phyloP scores from a whole-genome alignment of 2,329 filamentous ascomycete species.

The Aspergillus unguis region DNA sequence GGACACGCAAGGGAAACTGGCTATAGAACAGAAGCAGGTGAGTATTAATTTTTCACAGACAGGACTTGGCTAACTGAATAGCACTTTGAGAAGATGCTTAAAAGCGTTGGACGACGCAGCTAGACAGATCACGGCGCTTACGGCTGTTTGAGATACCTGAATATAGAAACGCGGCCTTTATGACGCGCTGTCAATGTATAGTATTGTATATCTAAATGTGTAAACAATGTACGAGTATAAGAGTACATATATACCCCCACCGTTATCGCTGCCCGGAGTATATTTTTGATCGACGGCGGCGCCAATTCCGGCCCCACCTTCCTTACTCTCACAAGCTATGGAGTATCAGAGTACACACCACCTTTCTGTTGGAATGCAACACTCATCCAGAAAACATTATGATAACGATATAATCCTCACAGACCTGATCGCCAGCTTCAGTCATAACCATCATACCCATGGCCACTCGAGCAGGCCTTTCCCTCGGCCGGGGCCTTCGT shows the following conservation, averaged over 20 bases:
- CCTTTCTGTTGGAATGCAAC: not conserved
- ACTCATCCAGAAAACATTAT: not conserved
- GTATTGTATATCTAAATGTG: not conserved
- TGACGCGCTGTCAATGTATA: not conserved
- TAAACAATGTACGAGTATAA: no score
- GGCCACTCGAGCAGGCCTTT: slow-evolving; percentile 16
- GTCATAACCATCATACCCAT: slow-evolving; percentile 6
- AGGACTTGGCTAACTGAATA: slow-evolving; percentile 20
- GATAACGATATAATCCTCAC: not conserved
- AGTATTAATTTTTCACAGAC: slow-evolving; percentile 10
- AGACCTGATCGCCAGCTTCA: not conserved
- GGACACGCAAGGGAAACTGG: slow-evolving; percentile 48
- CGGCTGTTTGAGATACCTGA: not conserved
- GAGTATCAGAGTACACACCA: not conserved
- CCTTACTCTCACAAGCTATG: not conserved
- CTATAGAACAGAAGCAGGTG: slow-evolving; percentile 65
- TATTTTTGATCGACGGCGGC: not conserved
- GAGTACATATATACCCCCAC: not conserved
- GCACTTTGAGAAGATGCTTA: slow-evolving; percentile 43
- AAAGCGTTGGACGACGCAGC: slow-evolving; percentile 33
- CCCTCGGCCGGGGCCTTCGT: slow-evolving; percentile 13
- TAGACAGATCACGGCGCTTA: not conserved
- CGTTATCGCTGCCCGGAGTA: not conserved
- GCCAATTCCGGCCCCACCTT: slow-evolving; percentile 8
- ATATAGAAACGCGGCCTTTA: slow-evolving; percentile 1